Percentiles rank a stretch among this genome's conserved stretches.
Evolutionary conservation across 2,329 filamentous ascomycete genomes (phyloP).

Genomic region (Pyrenochaeta sp.): DNA sequence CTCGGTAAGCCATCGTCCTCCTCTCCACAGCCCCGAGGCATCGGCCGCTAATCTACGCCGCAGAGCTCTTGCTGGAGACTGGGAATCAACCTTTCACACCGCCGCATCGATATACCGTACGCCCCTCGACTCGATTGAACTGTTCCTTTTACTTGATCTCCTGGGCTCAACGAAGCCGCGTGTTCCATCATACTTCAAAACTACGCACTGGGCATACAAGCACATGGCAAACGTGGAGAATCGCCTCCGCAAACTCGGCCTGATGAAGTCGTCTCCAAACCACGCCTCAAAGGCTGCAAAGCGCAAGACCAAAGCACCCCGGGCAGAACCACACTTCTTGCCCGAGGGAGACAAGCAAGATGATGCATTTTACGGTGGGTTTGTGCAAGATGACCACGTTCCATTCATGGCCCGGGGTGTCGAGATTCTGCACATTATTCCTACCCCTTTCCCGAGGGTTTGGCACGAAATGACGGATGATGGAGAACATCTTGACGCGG

Average conservation of each 20-base stretch:
- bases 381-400: conserved; percentile 87
- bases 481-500: conserved; percentile 81
- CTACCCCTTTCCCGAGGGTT: conserved; percentile 78
- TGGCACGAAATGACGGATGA: conserved; percentile 92
- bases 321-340: conserved; percentile 64
- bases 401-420: conserved; percentile 91
- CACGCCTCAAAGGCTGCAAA: conserved; percentile 52
- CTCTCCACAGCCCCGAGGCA: no score
- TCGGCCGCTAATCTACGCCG: conserved; percentile 1
- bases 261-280: conserved; percentile 70
- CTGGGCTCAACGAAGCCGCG: conserved; percentile 73
- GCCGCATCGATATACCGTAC: conserved; percentile 77
- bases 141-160: conserved; percentile 90
- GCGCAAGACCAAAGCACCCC: conserved; percentile 37
- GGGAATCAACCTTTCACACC: conserved; percentile 76
- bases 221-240: conserved; percentile 77
- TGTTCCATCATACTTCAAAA: conserved; percentile 87
- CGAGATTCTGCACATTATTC: conserved; percentile 90
- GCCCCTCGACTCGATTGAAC: conserved; percentile 78
- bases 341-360: conserved; percentile 60
- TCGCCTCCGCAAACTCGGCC: conserved; percentile 71
- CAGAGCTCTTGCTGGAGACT: conserved; percentile 76
- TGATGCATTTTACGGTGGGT: conserved; percentile 59
- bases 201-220: conserved; percentile 93
- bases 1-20: conserved; percentile 66